Conservation (phyloP, 345 rosid species). For the Brassica juncea region DNA sequence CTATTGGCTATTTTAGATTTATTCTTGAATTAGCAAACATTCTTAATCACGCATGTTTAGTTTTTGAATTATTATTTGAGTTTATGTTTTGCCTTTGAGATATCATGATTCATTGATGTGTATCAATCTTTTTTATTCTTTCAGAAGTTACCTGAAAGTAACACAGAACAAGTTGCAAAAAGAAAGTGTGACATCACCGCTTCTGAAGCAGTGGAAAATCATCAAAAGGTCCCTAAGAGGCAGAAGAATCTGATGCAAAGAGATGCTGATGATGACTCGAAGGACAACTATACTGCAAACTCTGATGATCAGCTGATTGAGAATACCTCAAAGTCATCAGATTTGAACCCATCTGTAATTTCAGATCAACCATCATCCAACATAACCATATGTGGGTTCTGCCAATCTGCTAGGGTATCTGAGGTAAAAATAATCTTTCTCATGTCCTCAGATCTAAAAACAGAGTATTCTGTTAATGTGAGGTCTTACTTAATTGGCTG, state of each 20-base stretch:
- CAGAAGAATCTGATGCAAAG: conserved; percentile 51
- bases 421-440: conserved; percentile 45
- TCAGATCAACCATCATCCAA: conserved; percentile 27
- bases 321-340: conserved; percentile 22
- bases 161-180: conserved; percentile 34
- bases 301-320: conserved; percentile 31
- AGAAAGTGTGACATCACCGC: conserved; percentile 39
- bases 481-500: not conserved
- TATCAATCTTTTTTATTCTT: not conserved
- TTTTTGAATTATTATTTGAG: not conserved
- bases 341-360: conserved; percentile 23
- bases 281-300: conserved; percentile 17
- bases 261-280: conserved; percentile 14
- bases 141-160: conserved; percentile 44
- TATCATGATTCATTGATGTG: not conserved
- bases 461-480: not conserved
- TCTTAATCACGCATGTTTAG: not conserved
- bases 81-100: not conserved
- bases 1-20: not conserved
- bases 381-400: conserved; percentile 62
- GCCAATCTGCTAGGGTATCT: conserved; percentile 57
- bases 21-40: conserved; percentile 5
- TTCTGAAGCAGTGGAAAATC: conserved; percentile 43
- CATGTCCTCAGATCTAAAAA: not conserved
- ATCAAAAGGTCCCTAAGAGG: conserved; percentile 50